phyloP scores from a whole-genome alignment of 345 rosid genomes.

The Heritiera littoralis region DNA sequence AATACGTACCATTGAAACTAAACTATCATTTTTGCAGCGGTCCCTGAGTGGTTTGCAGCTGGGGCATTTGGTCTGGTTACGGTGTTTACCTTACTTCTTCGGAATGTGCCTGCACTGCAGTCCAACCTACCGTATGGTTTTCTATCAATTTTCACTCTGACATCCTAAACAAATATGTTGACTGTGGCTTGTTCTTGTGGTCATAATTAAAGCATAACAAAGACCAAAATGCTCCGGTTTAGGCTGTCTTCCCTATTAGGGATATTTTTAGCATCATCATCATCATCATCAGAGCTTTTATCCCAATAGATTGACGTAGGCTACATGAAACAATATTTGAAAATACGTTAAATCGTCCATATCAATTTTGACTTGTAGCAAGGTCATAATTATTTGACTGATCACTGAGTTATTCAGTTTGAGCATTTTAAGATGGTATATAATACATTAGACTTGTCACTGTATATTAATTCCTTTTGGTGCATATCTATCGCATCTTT shows the following conservation, averaged over 20 bases:
- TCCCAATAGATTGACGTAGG: too few relatives aligned
- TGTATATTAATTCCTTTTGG: neutral
- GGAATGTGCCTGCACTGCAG: slow-evolving; percentile 87
- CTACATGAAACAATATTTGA: too few relatives aligned
- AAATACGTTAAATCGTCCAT: too few relatives aligned
- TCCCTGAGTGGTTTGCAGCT: slow-evolving; percentile 98
- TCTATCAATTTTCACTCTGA: neutral
- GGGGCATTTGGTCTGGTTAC: slow-evolving; percentile 88
- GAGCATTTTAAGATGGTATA: neutral
- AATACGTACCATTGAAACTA: slow-evolving; percentile 1
- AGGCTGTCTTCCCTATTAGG: neutral
- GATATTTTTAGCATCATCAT: neutral
- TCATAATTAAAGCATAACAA: slow-evolving; percentile 3
- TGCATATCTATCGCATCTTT: neutral
- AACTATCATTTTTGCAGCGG: slow-evolving; percentile 53
- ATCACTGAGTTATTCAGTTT: neutral
- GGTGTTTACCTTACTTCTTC: slow-evolving; percentile 76
- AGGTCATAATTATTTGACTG: neutral
- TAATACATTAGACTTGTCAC: slow-evolving; percentile 2
- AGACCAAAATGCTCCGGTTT: neutral
- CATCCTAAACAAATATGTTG: neutral
- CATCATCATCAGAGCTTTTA: too few relatives aligned
- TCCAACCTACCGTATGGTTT: slow-evolving; percentile 72
- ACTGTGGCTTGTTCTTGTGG: slow-evolving; percentile 19
- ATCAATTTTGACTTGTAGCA: neutral